Conservation (phyloP, 352 stramenopile species). For the Phytophthora ohioensis region DNA sequence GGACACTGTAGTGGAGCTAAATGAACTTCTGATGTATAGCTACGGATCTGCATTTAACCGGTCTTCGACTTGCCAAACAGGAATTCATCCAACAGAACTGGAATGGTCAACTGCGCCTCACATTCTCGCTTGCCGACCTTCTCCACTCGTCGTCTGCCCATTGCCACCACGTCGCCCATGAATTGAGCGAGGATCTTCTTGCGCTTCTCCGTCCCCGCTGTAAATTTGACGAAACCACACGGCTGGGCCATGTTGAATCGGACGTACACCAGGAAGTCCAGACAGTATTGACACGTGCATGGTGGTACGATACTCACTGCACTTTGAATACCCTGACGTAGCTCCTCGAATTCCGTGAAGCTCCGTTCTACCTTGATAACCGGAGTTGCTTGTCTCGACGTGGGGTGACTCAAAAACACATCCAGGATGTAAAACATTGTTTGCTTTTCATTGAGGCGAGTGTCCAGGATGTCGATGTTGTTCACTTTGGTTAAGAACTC, state of each 20-base stretch:
- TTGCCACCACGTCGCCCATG: constrained; percentile 43
- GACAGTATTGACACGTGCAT: constrained; percentile 57
- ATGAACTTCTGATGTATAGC: constrained; percentile 25
- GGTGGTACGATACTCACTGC: constrained; percentile 37
- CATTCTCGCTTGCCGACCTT: constrained; percentile 32
- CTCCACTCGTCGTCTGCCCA: constrained; percentile 38
- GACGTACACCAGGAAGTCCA: constrained; percentile 54
- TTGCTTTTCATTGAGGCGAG: constrained; percentile 17
- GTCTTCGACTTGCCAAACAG: constrained; percentile 19
- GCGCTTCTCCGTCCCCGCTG: constrained; percentile 32
- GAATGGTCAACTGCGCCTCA: constrained; percentile 38
- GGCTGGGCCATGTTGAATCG: constrained; percentile 53
- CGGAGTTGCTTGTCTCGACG: constrained; percentile 19
- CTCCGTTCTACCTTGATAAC: constrained; percentile 43
- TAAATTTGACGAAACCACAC: constrained; percentile 41
- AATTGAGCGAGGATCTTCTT: constrained; percentile 54
- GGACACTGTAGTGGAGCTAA: constrained; percentile 4
- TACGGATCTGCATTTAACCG: constrained; percentile 3
- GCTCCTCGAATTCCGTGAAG: constrained; percentile 56
- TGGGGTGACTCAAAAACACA: constrained; percentile 33
- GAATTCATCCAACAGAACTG: constrained; percentile 46
- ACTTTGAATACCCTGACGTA: constrained; percentile 40
- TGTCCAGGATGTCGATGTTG: constrained; percentile 46
- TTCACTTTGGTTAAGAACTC: constrained; percentile 51
- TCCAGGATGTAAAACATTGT: constrained; percentile 52